phyloP scores from a whole-genome alignment of 163 green algal genomes.

The Scenedesmus sp. region DNA sequence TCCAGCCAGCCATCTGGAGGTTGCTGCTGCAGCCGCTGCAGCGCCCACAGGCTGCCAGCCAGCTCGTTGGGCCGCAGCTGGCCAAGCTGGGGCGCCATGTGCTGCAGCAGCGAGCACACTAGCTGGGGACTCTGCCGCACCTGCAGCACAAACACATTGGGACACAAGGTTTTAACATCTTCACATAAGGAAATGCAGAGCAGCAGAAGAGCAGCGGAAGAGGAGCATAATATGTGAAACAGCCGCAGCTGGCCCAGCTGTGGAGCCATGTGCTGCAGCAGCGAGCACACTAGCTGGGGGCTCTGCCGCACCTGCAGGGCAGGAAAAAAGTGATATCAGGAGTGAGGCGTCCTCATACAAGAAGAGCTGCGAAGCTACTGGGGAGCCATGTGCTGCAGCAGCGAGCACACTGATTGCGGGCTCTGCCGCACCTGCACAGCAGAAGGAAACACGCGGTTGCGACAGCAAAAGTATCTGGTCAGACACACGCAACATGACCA shows the following conservation, averaged over 20 bases:
- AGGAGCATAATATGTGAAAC: no score
- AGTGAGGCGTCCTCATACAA: not conserved
- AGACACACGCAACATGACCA: no score
- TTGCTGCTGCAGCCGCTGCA: constrained; percentile 4
- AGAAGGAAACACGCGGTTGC: not conserved
- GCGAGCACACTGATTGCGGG: not conserved
- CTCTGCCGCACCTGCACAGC: not conserved
- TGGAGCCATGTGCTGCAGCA: constrained; percentile 4
- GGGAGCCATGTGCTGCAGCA: constrained; percentile 4
- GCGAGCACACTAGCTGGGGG: not conserved
- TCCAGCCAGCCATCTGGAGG: constrained; percentile 14
- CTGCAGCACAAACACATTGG: not conserved
- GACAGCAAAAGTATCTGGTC: no score
- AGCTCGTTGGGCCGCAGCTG: constrained; percentile 18
- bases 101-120: not conserved
- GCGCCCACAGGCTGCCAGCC: constrained; percentile 17
- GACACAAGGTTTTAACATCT: no score
- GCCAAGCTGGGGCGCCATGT: constrained; percentile 3
- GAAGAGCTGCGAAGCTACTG: not conserved
- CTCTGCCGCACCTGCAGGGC: not conserved
- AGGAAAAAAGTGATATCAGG: not conserved
- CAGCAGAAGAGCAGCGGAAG: no score
- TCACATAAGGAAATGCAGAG: no score
- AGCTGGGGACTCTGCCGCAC: not conserved
- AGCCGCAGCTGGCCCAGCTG: not conserved